These are phyloP conservation scores for Boletellus ananas DNA, from an alignment of 768 basidiomycete genomes.

Conservation along the genomic window DNA sequence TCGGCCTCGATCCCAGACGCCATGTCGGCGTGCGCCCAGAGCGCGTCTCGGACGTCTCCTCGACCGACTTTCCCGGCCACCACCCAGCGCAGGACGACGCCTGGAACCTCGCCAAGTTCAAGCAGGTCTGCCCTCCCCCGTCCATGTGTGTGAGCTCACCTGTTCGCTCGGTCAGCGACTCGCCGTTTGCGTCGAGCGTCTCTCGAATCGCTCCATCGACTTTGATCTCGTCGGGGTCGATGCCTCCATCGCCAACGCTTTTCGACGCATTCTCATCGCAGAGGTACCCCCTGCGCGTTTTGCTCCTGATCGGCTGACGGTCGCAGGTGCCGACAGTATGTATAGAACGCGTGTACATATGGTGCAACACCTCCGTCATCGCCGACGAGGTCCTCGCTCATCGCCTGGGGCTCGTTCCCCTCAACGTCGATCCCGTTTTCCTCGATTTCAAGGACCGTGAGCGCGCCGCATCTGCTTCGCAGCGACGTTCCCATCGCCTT, in stretches of 20 bases:
- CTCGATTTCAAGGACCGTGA: conserved; percentile 53
- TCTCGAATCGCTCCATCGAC: conserved; percentile 82
- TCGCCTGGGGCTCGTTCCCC: conserved; percentile 86
- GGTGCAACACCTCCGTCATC: conserved; percentile 92
- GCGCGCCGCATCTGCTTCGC: conserved; percentile 6
- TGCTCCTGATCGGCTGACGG: not conserved
- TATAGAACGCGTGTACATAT: conserved; percentile 87
- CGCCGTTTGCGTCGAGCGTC: conserved; percentile 66
- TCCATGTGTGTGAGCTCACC: not conserved
- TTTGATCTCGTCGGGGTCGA: conserved; percentile 96
- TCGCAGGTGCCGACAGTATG: conserved; percentile 83
- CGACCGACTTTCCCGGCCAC: conserved; percentile 88
- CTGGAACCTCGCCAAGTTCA: conserved; percentile 77
- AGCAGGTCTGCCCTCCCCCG: conserved; percentile 50
- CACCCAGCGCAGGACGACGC: conserved; percentile 80
- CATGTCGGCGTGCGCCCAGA: conserved; percentile 71
- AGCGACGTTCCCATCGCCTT: not conserved
- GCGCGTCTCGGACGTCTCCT: conserved; percentile 75
- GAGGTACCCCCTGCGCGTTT: conserved; percentile 55
- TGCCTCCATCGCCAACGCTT: conserved; percentile 93
- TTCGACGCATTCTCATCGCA: conserved; percentile 87
- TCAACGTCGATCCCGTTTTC: conserved; percentile 78
- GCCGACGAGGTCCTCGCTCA: conserved; percentile 93
- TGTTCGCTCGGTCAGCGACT: conserved; percentile 50
- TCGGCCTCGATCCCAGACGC: conserved; percentile 38